Percentiles rank a stretch among this genome's conserved stretches.
phyloP scores from a whole-genome alignment of 306 rosid genomes.

The Prunus mongolica region DNA sequence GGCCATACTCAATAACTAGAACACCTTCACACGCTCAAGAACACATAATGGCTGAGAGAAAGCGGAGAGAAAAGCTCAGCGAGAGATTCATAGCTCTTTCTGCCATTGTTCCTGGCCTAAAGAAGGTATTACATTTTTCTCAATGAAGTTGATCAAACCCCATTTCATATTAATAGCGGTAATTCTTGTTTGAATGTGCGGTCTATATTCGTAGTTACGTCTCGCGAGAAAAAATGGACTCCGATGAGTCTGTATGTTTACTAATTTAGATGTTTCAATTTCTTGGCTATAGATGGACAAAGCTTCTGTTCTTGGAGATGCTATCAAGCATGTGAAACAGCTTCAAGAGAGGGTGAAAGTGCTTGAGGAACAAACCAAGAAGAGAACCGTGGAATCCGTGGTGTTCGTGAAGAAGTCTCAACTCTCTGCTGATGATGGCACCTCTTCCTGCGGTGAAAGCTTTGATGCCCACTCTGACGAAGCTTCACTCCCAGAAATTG shows the following conservation, averaged over 20 bases:
- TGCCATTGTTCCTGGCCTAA: slow-evolving; percentile 64
- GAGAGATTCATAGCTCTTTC: slow-evolving; percentile 80
- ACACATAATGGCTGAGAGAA: slow-evolving; percentile 78
- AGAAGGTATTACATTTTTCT: slow-evolving; percentile 46
- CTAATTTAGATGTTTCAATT: neutral
- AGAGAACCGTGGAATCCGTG: slow-evolving; percentile 37
- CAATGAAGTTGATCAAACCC: neutral
- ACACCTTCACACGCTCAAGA: slow-evolving; percentile 47
- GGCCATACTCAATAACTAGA: slow-evolving; percentile 27
- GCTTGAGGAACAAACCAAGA: slow-evolving; percentile 62
- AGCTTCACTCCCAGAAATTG: slow-evolving; percentile 41
- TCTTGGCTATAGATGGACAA: slow-evolving; percentile 54
- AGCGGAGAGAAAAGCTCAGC: slow-evolving; percentile 72
- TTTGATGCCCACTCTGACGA: slow-evolving; percentile 12
- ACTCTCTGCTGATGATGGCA: slow-evolving; percentile 32
- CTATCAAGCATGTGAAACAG: slow-evolving; percentile 59
- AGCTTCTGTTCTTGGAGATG: slow-evolving; percentile 67
- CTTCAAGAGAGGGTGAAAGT: slow-evolving; percentile 47
- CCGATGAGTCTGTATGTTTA: neutral
- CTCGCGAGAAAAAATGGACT: neutral
- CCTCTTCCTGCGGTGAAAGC: slow-evolving; percentile 49
- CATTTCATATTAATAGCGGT: neutral
- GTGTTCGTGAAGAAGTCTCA: slow-evolving; percentile 40
- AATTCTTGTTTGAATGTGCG: neutral
- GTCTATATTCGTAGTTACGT: neutral